A percentile compares a stretch with the other conserved stretches of the same genome.
Conservation (phyloP, 139 green algal genomes). For the Auxenochlorella pyrenoidosa region DNA sequence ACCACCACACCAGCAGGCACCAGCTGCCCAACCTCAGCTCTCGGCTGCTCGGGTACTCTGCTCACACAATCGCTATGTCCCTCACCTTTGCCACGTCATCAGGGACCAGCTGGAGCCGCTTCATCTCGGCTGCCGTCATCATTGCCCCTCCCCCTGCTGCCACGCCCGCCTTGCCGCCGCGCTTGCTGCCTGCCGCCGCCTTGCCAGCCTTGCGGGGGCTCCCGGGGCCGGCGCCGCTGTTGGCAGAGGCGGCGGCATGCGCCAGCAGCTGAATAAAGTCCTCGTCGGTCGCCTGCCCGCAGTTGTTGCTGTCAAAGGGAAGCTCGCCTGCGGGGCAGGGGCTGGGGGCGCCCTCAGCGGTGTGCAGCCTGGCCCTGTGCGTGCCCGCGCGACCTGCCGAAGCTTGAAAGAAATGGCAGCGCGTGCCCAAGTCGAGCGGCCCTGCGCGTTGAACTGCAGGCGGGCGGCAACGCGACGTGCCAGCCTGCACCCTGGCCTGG, state of each 20-base stretch:
- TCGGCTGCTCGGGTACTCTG: too few relatives aligned
- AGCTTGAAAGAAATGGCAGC: too few relatives aligned
- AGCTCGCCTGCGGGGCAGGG: conserved; percentile 29
- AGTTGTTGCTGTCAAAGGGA: conserved; percentile 49
- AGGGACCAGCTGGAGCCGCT: conserved; percentile 32
- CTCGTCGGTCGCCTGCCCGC: conserved; percentile 27
- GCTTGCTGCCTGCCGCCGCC: background rate
- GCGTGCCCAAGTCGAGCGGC: too few relatives aligned
- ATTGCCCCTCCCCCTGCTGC: background rate
- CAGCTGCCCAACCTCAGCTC: too few relatives aligned
- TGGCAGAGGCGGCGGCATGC: background rate
- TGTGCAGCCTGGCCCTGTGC: too few relatives aligned
- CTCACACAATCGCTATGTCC: too few relatives aligned
- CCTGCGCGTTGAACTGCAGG: too few relatives aligned
- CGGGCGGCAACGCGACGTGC: too few relatives aligned
- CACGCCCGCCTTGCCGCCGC: background rate
- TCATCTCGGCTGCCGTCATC: background rate
- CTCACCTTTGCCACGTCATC: conserved; percentile 58
- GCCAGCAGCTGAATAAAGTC: conserved; percentile 54
- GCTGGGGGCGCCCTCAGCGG: too few relatives aligned
- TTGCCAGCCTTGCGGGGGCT: background rate
- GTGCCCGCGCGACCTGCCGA: too few relatives aligned
- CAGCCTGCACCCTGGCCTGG: too few relatives aligned
- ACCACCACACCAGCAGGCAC: too few relatives aligned
- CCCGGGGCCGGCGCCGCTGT: background rate